These are phyloP conservation scores for Barnettozyma pratensis DNA, from an alignment of 805 yeast genomes.

Conservation along the genomic window DNA sequence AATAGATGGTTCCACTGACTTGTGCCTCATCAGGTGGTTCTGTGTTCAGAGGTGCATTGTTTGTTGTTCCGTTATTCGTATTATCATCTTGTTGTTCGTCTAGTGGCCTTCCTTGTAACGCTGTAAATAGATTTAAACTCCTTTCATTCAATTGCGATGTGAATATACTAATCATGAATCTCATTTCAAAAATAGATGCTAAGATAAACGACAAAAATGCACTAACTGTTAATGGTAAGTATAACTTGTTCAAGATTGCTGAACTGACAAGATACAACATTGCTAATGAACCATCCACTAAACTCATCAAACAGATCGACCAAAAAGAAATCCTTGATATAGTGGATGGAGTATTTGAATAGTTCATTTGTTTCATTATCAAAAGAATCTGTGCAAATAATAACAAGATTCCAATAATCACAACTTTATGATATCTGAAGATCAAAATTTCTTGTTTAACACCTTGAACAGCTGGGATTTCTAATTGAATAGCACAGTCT, in stretches of 20 bases:
- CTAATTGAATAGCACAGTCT: constrained; percentile 69
- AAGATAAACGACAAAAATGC: constrained; percentile 66
- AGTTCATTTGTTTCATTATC: constrained; percentile 58
- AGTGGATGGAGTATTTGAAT: constrained; percentile 73
- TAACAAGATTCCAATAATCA: constrained; percentile 14
- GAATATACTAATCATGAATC: constrained; percentile 63
- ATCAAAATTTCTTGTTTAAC: constrained; percentile 47
- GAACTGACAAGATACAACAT: constrained; percentile 58
- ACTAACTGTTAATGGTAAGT: constrained; percentile 62
- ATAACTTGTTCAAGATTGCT: constrained; percentile 48
- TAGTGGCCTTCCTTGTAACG: constrained; percentile 55
- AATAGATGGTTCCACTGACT: constrained; percentile 51
- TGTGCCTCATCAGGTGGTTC: constrained; percentile 44
- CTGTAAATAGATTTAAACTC: constrained; percentile 58
- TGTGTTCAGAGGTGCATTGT: constrained; percentile 17
- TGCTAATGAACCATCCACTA: constrained; percentile 66
- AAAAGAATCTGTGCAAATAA: constrained; percentile 27
- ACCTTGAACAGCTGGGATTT: constrained; percentile 41
- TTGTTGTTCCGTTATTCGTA: constrained; percentile 12
- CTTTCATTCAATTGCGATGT: constrained; percentile 71
- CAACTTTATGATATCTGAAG: constrained; percentile 13
- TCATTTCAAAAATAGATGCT: constrained; percentile 69
- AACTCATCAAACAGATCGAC: constrained; percentile 56
- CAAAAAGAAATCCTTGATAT: constrained; percentile 68
- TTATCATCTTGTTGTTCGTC: constrained; percentile 27